phyloP scores from a whole-genome alignment of 2,329 filamentous ascomycete genomes.

The Paraconiothyrium brasiliense region DNA sequence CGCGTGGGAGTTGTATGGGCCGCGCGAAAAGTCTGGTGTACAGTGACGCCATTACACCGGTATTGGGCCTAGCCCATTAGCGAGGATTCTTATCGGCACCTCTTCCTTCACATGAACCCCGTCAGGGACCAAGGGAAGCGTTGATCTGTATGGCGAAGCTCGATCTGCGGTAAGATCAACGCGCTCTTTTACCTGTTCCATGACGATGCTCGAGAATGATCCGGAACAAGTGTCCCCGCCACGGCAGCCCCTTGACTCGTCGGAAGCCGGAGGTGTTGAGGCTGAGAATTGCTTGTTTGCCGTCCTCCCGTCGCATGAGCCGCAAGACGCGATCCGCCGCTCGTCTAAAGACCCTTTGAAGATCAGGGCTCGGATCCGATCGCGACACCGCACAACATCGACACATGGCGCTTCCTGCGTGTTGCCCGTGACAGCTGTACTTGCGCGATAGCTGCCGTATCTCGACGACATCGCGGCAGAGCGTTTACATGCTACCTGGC shows the following conservation, averaged over 20 bases:
- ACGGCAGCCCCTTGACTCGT: not conserved
- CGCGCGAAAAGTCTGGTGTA: conserved; percentile 29
- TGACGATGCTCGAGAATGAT: conserved; percentile 10
- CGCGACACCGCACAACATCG: not conserved
- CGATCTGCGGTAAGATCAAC: conserved; percentile 7
- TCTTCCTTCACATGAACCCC: conserved; percentile 21
- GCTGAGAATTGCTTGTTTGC: conserved; percentile 5
- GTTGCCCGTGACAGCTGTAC: too few species aligned
- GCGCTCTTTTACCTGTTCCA: conserved; percentile 4
- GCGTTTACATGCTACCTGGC: not conserved
- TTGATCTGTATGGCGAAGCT: not conserved
- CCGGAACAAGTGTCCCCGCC: conserved; percentile 2
- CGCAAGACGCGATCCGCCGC: conserved; percentile 3
- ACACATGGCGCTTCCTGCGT: not conserved
- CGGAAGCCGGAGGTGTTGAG: conserved; percentile 5
- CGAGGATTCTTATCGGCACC: conserved; percentile 12
- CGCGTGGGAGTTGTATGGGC: conserved; percentile 35
- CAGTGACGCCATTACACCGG: conserved; percentile 36
- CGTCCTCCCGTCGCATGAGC: conserved; percentile 7
- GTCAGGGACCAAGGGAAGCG: conserved; percentile 12
- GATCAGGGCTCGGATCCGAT: not conserved
- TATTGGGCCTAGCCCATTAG: conserved; percentile 22
- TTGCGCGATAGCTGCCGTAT: not conserved
- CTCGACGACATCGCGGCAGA: not conserved
- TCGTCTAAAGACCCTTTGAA: not conserved